Percentiles rank a stretch among this genome's conserved stretches.
Evolutionary conservation across 1,284 basidiomycete species (phyloP).

Genomic region (Neotropicomus parvogracilis): DNA sequence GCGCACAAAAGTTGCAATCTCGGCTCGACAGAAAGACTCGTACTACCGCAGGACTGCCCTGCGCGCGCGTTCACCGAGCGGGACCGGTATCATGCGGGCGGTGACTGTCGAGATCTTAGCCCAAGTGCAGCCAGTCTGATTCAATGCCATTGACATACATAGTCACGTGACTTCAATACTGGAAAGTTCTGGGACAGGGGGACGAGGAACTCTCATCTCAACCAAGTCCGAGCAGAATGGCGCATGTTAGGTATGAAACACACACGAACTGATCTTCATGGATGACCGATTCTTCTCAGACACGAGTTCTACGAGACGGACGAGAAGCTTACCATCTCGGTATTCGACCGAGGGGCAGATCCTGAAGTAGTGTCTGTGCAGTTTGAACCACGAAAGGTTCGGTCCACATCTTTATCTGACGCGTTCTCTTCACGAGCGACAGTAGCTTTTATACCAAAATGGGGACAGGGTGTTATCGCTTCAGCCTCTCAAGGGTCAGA

Average conservation of each 20-base stretch:
- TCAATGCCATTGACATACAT: no score
- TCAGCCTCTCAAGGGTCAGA: slow-evolving; percentile 78
- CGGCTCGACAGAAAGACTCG: no score
- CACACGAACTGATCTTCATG: background rate
- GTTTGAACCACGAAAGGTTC: slow-evolving; percentile 68
- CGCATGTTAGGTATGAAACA: slow-evolving; percentile 41
- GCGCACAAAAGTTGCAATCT: no score
- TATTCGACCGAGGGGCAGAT: slow-evolving; percentile 79
- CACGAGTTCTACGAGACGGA: slow-evolving; percentile 89
- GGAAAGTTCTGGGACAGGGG: slow-evolving; percentile 25
- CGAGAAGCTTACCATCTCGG: slow-evolving; percentile 65
- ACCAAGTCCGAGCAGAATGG: slow-evolving; percentile 28
- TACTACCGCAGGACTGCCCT: no score
- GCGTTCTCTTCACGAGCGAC: background rate
- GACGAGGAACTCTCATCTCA: background rate
- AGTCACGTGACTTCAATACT: slow-evolving; percentile 26
- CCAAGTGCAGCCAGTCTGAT: no score
- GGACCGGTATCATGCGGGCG: no score
- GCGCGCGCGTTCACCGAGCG: no score
- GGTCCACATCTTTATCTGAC: slow-evolving; percentile 2
- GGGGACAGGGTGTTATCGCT: slow-evolving; percentile 62
- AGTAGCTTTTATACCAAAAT: slow-evolving; percentile 57
- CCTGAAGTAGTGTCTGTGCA: slow-evolving; percentile 58
- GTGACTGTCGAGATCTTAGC: no score
- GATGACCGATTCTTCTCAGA: slow-evolving; percentile 37